Conservation (phyloP, 345 rosid genomes). For the Dimocarpus longan region DNA sequence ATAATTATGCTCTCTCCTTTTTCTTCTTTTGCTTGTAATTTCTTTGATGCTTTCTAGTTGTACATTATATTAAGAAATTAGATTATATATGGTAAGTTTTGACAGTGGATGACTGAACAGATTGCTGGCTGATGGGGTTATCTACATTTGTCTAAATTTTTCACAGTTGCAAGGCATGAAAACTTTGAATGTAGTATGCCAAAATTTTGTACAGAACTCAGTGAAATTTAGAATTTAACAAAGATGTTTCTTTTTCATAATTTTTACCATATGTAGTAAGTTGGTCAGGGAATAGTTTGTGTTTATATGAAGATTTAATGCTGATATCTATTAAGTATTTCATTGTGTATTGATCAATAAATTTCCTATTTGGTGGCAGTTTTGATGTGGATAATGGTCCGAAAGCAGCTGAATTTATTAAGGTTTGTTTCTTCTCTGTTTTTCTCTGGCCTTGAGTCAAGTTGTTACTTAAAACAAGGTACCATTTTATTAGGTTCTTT, state of each 20-base stretch:
- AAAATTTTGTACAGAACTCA: not conserved
- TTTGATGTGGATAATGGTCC: conserved; percentile 94
- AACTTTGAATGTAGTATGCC: too few species aligned
- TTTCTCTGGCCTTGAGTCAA: not conserved
- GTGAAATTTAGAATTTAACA: not conserved
- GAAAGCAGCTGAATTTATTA: conserved; percentile 87
- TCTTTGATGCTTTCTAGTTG: not conserved
- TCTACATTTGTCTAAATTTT: not conserved
- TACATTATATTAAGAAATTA: not conserved
- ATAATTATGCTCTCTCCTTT: not conserved
- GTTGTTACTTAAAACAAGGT: not conserved
- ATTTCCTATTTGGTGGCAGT: conserved; percentile 41
- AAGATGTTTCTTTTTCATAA: not conserved
- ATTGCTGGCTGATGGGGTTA: not conserved
- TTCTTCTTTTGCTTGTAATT: not conserved
- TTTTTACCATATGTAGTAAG: not conserved
- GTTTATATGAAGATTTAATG: not conserved
- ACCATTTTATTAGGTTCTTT: not conserved
- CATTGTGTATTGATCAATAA: conserved; percentile 3
- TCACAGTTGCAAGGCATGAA: not conserved
- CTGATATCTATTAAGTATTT: not conserved
- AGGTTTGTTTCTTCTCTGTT: conserved; percentile 53
- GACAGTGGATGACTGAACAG: not conserved
- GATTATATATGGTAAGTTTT: not conserved
- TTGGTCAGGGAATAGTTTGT: not conserved